Base-by-base conservation (phyloP, 2,329 filamentous ascomycete species). In the Periconia digitata region DNA sequence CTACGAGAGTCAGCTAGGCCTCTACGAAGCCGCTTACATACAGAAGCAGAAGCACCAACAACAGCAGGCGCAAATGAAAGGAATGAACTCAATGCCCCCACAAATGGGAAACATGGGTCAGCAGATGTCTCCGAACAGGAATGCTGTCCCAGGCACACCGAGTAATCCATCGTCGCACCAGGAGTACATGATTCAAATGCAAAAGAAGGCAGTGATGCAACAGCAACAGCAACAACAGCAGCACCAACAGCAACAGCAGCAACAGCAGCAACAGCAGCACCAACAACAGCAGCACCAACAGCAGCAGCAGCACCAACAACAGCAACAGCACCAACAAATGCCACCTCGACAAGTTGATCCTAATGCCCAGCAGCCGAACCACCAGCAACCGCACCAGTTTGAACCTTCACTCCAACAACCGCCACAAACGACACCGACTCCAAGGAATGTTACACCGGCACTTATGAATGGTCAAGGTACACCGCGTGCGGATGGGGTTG, bases 1-100 rank as follows among this genome's bases (percentile, higher is more conserved):
- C 6, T 95, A 94, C 69, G 86, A 91, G 60, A 79, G 82, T 29
- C 91, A 92, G 56, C 74, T 96, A 6, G 74, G 81, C 21, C 81
- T 85, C 24, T 96, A 95, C 55, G 92, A 96, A 66, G 82, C 85
- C 50, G 81, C 80, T 2, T 87, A 81, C 75, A 64, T 80, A 29
- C 75, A 78, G 27, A 80, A 82, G 58, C 82, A 83, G 52, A 66
- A 72, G 44, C 38, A 40, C 3, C 27, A 32, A 15, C 27, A 32
- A 3, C 27, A 32, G 27, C 27, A 32, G 38, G 71, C 70, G 58
- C 58, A 66, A 45, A 72, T 76, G 69, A 71, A 74, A 36, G 70
- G 67, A 5, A 49, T 56, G 48, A 56, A 52, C 32, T 45, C 47
- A 3, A 60, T 65, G 51, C 62, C 64, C 46, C 52, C 51, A 32